These are phyloP conservation scores for Bruguiera gymnorhiza DNA, from an alignment of 345 rosid species.

Conservation along the genomic window DNA sequence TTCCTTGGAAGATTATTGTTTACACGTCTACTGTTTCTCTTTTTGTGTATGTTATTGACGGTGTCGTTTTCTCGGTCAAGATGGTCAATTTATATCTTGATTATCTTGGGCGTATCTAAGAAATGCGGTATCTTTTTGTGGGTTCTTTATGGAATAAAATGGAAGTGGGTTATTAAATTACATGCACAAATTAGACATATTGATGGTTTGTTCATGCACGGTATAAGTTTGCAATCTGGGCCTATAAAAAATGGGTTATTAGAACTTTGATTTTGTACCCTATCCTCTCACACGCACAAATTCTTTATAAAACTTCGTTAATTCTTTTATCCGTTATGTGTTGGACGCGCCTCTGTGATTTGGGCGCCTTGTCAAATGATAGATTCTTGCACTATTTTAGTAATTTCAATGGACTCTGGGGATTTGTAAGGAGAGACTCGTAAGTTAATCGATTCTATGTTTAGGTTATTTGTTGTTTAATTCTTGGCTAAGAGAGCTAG, in stretches of 20 bases:
- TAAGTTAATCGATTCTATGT: constrained; percentile 13
- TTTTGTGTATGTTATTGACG: no score
- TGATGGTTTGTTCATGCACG: constrained; percentile 35
- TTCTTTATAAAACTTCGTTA: constrained; percentile 11
- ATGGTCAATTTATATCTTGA: no score
- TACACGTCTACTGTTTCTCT: no score
- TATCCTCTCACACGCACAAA: constrained; percentile 10
- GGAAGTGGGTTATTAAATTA: constrained; percentile 18
- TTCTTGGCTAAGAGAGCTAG: constrained; percentile 9
- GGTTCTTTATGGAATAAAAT: constrained; percentile 1
- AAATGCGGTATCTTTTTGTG: not conserved
- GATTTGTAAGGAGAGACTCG: constrained; percentile 2
- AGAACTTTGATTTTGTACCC: constrained; percentile 19
- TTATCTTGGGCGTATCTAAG: not conserved
- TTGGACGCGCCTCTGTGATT: constrained; percentile 10
- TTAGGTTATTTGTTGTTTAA: constrained; percentile 4
- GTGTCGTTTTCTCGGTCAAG: no score
- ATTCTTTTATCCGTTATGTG: not conserved
- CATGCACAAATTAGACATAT: constrained; percentile 18
- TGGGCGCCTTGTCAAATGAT: constrained; percentile 15
- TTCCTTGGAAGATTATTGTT: no score
- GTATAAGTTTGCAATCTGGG: constrained; percentile 16
- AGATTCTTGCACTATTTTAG: not conserved
- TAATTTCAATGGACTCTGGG: constrained; percentile 1
- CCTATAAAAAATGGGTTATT: constrained; percentile 23